Evolutionary conservation across 805 yeast genomes (phyloP).

Genomic region (Yamadazyma insecticola): DNA sequence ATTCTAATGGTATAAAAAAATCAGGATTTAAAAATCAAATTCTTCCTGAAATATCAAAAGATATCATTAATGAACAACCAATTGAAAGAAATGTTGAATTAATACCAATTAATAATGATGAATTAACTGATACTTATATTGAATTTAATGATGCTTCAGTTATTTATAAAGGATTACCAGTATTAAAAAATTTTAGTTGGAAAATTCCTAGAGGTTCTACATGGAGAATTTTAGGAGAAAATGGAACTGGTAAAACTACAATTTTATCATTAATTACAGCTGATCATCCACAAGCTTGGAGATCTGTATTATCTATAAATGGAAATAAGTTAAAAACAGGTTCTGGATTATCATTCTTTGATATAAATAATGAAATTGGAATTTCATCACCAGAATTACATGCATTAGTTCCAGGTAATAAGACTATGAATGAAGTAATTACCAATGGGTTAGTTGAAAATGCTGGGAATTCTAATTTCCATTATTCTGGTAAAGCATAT

Average conservation of each 20-base stretch:
- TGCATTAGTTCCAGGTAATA: conserved; percentile 63
- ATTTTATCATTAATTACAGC: conserved; percentile 78
- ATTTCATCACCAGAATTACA: conserved; percentile 91
- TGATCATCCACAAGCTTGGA: conserved; percentile 98
- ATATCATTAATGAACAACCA: conserved; percentile 5
- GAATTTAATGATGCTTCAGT: conserved; percentile 62
- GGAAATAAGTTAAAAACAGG: conserved; percentile 75
- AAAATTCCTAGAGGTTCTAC: conserved; percentile 63
- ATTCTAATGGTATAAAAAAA: conserved; percentile 43
- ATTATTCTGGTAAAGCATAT: conserved; percentile 37
- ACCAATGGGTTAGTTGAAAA: conserved; percentile 60
- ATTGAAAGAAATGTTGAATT: conserved; percentile 12
- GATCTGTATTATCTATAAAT: conserved; percentile 55
- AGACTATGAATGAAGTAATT: conserved; percentile 54
- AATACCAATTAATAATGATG: conserved; percentile 4
- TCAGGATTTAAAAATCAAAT: too few species aligned
- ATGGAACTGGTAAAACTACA: conserved; percentile 94
- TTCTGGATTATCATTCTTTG: conserved; percentile 63
- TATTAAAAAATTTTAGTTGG: conserved; percentile 64
- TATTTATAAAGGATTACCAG: conserved; percentile 56
- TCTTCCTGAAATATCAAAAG: background rate
- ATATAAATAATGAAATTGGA: conserved; percentile 75
- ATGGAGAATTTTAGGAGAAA: conserved; percentile 87
- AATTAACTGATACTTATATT: conserved; percentile 10
- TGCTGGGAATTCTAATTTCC: conserved; percentile 57